Percentiles rank a stretch among this genome's conserved stretches.
These are phyloP conservation scores for Leucocoprinus sp. DNA, from an alignment of 768 basidiomycete species.

Conservation along the genomic window DNA sequence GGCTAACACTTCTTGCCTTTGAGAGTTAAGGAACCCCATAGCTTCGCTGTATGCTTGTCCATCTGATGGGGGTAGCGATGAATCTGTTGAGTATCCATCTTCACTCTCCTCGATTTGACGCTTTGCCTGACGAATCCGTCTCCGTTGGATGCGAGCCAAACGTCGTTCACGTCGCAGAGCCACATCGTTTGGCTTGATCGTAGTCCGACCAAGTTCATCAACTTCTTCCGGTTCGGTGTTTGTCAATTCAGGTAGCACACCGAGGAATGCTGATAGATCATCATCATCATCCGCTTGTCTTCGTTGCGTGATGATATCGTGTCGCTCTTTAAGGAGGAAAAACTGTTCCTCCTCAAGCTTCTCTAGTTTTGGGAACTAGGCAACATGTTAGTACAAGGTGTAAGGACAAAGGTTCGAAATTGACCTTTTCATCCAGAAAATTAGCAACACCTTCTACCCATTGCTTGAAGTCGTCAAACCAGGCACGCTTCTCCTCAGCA, in stretches of 20 bases:
- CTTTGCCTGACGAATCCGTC: constrained; percentile 31
- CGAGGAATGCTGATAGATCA: constrained; percentile 66
- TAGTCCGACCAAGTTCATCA: constrained; percentile 55
- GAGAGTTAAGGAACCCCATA: constrained; percentile 39
- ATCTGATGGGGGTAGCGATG: constrained; percentile 59
- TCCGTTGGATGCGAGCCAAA: constrained; percentile 49
- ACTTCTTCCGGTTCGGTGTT: constrained; percentile 27
- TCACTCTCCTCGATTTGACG: constrained; percentile 32
- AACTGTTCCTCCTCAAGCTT: constrained; percentile 68
- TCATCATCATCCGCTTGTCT: constrained; percentile 72
- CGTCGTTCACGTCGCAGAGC: constrained; percentile 46
- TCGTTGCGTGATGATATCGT: constrained; percentile 59
- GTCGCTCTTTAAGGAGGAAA: constrained; percentile 66
- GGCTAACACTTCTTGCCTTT: constrained; percentile 52
- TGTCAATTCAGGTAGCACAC: constrained; percentile 30
- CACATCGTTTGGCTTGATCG: constrained; percentile 38
- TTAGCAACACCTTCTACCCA: constrained; percentile 77
- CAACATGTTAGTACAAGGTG: constrained; percentile 3
- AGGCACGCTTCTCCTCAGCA: constrained; percentile 72
- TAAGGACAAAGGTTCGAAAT: constrained; percentile 12
- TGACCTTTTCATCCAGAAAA: constrained; percentile 86
- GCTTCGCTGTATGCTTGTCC: constrained; percentile 63
- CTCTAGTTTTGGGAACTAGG: constrained; percentile 73
- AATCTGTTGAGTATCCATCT: constrained; percentile 87
- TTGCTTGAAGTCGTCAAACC: constrained; percentile 72